These are phyloP conservation scores for Pisolithus microcarpus DNA, from an alignment of 768 basidiomycete genomes.

Conservation along the genomic window DNA sequence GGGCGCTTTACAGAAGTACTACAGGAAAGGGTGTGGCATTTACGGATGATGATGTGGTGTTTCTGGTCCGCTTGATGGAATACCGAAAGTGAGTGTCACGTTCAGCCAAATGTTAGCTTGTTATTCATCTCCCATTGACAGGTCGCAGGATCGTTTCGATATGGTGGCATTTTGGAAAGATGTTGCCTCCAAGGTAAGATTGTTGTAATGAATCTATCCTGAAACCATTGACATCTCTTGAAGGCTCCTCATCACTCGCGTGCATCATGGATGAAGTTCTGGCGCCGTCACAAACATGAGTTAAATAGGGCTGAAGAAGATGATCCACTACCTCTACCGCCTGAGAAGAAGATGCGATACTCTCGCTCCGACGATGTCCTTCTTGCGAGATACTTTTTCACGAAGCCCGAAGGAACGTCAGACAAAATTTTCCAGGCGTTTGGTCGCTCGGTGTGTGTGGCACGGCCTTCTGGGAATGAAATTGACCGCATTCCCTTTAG, in stretches of 20 bases:
- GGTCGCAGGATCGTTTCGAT: slow-evolving; percentile 53
- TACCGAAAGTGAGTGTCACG: slow-evolving; percentile 54
- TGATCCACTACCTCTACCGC: slow-evolving; percentile 65
- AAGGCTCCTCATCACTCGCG: slow-evolving; percentile 87
- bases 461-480: not conserved
- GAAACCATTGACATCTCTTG: slow-evolving; percentile 1
- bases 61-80: slow-evolving; percentile 69
- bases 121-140: slow-evolving; percentile 18
- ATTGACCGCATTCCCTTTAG: slow-evolving; percentile 30
- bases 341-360: slow-evolving; percentile 86
- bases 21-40: slow-evolving; percentile 89
- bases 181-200: slow-evolving; percentile 54
- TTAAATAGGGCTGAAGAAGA: slow-evolving; percentile 58
- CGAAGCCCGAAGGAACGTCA: slow-evolving; percentile 71
- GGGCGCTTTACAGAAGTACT: slow-evolving; percentile 73
- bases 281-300: slow-evolving; percentile 83
- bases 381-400: slow-evolving; percentile 66
- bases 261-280: slow-evolving; percentile 93
- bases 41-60: slow-evolving; percentile 74
- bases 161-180: slow-evolving; percentile 81
- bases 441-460: slow-evolving; percentile 50
- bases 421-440: slow-evolving; percentile 83
- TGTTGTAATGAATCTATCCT: not conserved
- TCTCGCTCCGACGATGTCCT: slow-evolving; percentile 72
- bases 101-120: not conserved